phyloP scores from a whole-genome alignment of 2,329 filamentous ascomycete genomes.

The Colletotrichum eleusines region DNA sequence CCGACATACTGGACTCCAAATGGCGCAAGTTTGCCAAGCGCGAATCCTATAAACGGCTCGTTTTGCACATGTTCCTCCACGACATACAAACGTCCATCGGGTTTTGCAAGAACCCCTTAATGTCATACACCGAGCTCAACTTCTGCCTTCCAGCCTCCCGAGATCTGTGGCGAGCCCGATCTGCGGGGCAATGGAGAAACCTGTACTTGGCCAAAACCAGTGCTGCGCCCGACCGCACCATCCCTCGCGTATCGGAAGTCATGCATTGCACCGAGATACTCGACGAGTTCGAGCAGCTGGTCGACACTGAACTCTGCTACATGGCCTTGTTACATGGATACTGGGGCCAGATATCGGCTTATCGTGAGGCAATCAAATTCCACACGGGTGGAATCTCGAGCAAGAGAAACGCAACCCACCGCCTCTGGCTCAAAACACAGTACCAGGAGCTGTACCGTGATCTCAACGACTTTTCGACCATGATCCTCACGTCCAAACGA shows the following conservation, averaged over 20 bases:
- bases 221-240: slow-evolving; percentile 18
- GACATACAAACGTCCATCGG: slow-evolving; percentile 49
- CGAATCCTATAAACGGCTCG: slow-evolving; percentile 51
- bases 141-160: slow-evolving; percentile 44
- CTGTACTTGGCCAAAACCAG: slow-evolving; percentile 35
- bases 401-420: slow-evolving; percentile 41
- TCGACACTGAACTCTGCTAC: slow-evolving; percentile 50
- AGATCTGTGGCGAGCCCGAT: slow-evolving; percentile 46
- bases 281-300: slow-evolving; percentile 39
- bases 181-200: slow-evolving; percentile 46
- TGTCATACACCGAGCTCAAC: slow-evolving; percentile 50
- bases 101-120: slow-evolving; percentile 47
- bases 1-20: slow-evolving; percentile 41
- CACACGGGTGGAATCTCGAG: slow-evolving; percentile 42
- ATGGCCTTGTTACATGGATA: slow-evolving; percentile 48
- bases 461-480: slow-evolving; percentile 46
- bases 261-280: slow-evolving; percentile 40
- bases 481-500: slow-evolving; percentile 39
- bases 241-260: slow-evolving; percentile 32
- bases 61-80: slow-evolving; percentile 47
- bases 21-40: slow-evolving; percentile 45
- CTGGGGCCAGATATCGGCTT: slow-evolving; percentile 50
- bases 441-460: slow-evolving; percentile 50
- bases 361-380: slow-evolving; percentile 49
- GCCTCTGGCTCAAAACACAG: slow-evolving; percentile 48